Conservation (phyloP, 1,284 basidiomycete genomes). For the Trichosporon faecale region DNA sequence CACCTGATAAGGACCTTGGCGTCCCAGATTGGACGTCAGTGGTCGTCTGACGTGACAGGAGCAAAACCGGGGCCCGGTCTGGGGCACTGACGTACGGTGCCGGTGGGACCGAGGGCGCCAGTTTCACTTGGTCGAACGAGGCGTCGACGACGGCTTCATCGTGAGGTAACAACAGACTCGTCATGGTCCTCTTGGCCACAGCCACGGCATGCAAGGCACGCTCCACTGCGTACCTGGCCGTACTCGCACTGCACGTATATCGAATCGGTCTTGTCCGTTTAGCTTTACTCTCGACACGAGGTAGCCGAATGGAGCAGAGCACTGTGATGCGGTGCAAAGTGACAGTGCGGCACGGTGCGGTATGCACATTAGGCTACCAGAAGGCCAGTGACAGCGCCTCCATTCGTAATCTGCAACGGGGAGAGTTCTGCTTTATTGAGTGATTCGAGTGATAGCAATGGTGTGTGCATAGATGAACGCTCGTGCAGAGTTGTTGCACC, state of each 20-base stretch:
- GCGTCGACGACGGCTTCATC: background rate
- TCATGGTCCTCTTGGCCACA: background rate
- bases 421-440: background rate
- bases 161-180: background rate
- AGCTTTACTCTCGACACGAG: background rate
- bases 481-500: background rate
- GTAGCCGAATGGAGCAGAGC: background rate
- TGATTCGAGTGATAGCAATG: background rate
- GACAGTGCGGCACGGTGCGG: background rate
- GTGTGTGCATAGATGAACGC: background rate
- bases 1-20: background rate
- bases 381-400: background rate
- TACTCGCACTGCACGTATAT: background rate
- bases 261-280: background rate
- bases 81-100: background rate
- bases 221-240: too few species aligned
- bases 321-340: background rate
- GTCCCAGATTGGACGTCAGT: background rate
- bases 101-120: background rate
- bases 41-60: background rate
- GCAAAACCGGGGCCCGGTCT: background rate
- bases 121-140: background rate
- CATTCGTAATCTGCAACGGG: background rate
- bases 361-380: background rate
- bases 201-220: background rate